phyloP scores from a whole-genome alignment of 140 eudicot species.

The Stevia rebaudiana region DNA sequence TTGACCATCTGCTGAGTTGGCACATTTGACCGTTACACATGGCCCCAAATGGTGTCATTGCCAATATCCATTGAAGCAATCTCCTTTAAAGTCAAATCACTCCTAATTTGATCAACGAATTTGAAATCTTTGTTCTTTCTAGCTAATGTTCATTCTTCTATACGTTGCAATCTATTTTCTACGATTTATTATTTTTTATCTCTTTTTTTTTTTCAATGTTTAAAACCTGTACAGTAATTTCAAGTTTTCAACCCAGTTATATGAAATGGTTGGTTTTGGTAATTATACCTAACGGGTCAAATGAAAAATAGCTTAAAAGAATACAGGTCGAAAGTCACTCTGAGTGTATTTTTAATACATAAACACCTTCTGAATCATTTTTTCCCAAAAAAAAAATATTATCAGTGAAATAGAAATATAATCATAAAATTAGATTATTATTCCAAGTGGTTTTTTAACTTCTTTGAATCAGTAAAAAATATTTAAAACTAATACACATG shows the following conservation, averaged over 20 bases:
- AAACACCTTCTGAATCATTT: no score
- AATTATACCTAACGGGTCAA: no score
- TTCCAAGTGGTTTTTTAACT: not conserved
- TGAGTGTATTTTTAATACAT: no score
- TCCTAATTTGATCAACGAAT: conserved; percentile 59
- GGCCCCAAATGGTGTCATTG: conserved; percentile 74
- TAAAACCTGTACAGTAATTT: conserved; percentile 47
- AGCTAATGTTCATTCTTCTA: conserved; percentile 51
- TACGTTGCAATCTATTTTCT: conserved; percentile 39
- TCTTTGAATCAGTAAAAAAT: no score
- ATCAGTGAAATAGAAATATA: no score
- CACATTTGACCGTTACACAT: conserved; percentile 41
- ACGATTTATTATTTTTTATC: conserved; percentile 41
- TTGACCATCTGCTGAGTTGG: not conserved
- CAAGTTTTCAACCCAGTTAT: no score
- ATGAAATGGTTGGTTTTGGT: no score
- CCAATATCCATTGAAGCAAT: conserved; percentile 74
- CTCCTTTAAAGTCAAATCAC: conserved; percentile 54
- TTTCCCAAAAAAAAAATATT: no score
- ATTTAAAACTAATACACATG: no score
- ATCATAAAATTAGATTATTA: no score
- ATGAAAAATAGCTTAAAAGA: no score
- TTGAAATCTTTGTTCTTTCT: conserved; percentile 51
- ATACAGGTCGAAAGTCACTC: no score
- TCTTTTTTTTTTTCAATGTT: conserved; percentile 72